Evolutionary conservation across 495 filamentous ascomycete species (phyloP).

Genomic region (Beverwykella pulmonaria): DNA sequence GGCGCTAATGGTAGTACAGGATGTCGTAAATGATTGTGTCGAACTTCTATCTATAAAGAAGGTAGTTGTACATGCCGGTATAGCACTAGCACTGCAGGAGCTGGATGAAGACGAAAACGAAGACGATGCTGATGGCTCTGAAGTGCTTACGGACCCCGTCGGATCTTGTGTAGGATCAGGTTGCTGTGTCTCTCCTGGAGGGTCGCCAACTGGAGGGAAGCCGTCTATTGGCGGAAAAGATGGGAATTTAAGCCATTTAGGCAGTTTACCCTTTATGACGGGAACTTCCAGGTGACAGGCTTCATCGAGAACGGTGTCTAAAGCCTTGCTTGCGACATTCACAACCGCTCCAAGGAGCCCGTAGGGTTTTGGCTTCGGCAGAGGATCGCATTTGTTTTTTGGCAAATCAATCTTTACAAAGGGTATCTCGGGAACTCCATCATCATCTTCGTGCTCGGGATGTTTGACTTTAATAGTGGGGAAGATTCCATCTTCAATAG

Average conservation of each 20-base stretch:
- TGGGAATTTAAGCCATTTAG: constrained; percentile 8
- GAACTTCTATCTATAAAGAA: neutral
- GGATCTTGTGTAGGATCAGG: neutral
- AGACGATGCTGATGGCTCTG: no score
- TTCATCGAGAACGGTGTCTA: constrained; percentile 9
- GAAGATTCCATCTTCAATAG: constrained; percentile 5
- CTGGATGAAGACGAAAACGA: no score
- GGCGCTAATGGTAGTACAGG: constrained; percentile 6
- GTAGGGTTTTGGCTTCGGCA: constrained; percentile 6
- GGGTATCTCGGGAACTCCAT: neutral
- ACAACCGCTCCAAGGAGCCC: constrained; percentile 9
- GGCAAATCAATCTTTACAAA: constrained; percentile 18
- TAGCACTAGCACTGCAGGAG: constrained; percentile 6
- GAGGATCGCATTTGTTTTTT: constrained; percentile 11
- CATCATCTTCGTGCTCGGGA: constrained; percentile 1
- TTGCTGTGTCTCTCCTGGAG: neutral
- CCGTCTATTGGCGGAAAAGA: neutral
- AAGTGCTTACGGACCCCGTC: neutral
- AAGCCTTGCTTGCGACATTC: constrained; percentile 8
- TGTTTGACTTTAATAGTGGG: neutral
- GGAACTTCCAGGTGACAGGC: constrained; percentile 9
- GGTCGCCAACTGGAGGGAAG: neutral
- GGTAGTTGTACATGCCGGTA: neutral
- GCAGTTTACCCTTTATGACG: constrained; percentile 1
- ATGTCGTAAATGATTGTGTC: constrained; percentile 2